A percentile compares a stretch with the other conserved stretches of the same genome.
These are phyloP conservation scores for Fusarium ambrosium DNA, from an alignment of 2,329 filamentous ascomycete genomes.

Conservation along the genomic window DNA sequence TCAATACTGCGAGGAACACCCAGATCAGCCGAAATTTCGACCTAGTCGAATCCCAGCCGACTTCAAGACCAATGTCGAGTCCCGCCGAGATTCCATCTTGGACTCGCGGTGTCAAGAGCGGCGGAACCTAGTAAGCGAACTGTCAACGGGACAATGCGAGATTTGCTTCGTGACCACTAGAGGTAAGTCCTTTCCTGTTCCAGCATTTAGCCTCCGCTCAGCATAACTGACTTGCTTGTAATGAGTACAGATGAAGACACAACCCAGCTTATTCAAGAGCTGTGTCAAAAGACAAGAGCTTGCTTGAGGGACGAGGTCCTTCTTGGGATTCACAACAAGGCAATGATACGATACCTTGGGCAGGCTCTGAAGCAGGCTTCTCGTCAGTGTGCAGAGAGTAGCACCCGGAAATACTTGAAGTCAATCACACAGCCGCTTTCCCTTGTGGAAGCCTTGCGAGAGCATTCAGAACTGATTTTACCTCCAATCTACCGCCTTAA, in stretches of 20 bases:
- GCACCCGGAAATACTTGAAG: too few species aligned
- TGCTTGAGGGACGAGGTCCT: not conserved
- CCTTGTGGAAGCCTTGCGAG: too few species aligned
- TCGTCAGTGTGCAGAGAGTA: too few species aligned
- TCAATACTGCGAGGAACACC: not conserved
- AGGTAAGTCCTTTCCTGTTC: not conserved
- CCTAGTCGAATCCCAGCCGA: not conserved
- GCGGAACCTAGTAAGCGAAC: not conserved
- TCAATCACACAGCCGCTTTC: too few species aligned
- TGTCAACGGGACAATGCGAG: not conserved
- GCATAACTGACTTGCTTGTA: too few species aligned
- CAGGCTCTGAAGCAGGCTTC: not conserved
- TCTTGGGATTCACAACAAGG: not conserved
- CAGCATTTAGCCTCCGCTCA: too few species aligned
- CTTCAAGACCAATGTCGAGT: not conserved
- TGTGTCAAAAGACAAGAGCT: not conserved
- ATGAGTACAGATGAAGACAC: not conserved
- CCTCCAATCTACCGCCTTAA: not conserved
- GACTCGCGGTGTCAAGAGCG: not conserved
- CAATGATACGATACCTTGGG: not conserved
- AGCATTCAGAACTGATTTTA: not conserved
- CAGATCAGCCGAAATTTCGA: not conserved
- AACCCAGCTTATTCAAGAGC: not conserved
- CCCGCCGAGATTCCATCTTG: not conserved
- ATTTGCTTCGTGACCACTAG: not conserved